These are phyloP conservation scores for Vinca minor DNA, from an alignment of 257 asterid species.

Conservation along the genomic window DNA sequence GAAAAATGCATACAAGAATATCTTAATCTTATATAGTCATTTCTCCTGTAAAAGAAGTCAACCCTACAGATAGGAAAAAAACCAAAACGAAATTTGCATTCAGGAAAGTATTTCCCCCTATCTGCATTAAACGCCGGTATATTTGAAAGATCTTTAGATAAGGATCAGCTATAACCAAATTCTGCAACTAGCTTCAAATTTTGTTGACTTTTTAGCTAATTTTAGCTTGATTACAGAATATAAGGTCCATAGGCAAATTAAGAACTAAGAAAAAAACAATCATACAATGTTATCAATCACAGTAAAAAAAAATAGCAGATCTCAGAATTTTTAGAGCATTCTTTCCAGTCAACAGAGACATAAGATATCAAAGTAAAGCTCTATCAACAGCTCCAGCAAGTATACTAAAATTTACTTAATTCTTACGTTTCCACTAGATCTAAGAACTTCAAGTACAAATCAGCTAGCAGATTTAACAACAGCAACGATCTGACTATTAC, in stretches of 20 bases:
- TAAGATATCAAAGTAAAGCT: background rate
- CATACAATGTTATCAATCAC: background rate
- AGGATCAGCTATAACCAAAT: background rate
- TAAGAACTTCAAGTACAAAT: background rate
- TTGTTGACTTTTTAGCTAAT: too few species aligned
- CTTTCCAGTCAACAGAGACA: background rate
- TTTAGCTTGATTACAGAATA: background rate
- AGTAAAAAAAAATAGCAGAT: too few species aligned
- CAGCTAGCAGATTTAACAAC: background rate
- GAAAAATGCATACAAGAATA: too few species aligned
- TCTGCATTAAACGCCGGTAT: background rate
- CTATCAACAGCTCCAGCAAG: background rate
- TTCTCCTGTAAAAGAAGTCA: background rate
- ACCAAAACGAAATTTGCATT: background rate
- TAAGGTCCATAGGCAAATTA: background rate
- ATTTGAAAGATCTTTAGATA: background rate
- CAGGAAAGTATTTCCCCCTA: background rate
- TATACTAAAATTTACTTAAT: background rate
- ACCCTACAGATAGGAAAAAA: background rate
- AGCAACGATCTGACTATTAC: too few species aligned
- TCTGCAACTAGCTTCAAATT: background rate
- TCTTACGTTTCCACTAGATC: background rate
- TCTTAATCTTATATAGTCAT: too few species aligned
- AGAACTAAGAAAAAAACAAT: background rate
- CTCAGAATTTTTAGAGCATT: too few species aligned